A percentile compares a stretch with the other conserved stretches of the same genome.
Evolutionary conservation across 2,329 filamentous ascomycete genomes (phyloP).

Genomic region (Thielaviopsis punctulata): DNA sequence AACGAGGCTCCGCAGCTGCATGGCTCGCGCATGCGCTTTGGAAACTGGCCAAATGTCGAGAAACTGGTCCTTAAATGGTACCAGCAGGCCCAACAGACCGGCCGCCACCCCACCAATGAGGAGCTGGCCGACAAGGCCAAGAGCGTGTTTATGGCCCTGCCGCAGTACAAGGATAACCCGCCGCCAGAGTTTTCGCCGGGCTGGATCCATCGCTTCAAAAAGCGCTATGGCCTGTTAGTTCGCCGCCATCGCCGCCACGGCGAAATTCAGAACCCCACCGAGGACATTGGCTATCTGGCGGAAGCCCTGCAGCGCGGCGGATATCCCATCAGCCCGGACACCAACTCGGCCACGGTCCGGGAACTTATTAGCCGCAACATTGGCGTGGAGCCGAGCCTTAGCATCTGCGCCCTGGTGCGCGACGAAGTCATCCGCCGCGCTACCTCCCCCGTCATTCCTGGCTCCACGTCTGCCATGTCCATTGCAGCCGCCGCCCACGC

Average conservation of each 20-base stretch:
- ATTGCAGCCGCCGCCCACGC: conserved; percentile 9
- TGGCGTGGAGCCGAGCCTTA: conserved; percentile 36
- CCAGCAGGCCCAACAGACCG: conserved; percentile 31
- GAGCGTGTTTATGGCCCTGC: conserved; percentile 37
- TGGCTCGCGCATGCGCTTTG: conserved; percentile 43
- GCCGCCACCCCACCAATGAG: conserved; percentile 43
- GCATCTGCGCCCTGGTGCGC: conserved; percentile 37
- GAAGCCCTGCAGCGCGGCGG: conserved; percentile 36
- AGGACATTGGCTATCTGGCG: conserved; percentile 42
- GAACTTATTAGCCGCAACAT: conserved; percentile 38
- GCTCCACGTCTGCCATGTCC: conserved; percentile 1
- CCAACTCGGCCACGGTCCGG: conserved; percentile 40
- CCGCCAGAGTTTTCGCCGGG: conserved; percentile 45
- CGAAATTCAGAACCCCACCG: conserved; percentile 30
- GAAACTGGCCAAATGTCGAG: conserved; percentile 47
- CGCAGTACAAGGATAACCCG: conserved; percentile 42
- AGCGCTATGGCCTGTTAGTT: conserved; percentile 41
- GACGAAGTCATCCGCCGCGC: conserved; percentile 34
- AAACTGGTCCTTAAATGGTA: conserved; percentile 40
- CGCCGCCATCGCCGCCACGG: conserved; percentile 37
- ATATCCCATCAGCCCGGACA: conserved; percentile 31
- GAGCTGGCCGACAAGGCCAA: conserved; percentile 46
- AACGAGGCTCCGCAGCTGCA: conserved; percentile 41
- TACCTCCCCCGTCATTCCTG: not conserved
- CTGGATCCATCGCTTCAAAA: conserved; percentile 49